phyloP scores from a whole-genome alignment of 352 stramenopile species.

The Phytophthora vignae region DNA sequence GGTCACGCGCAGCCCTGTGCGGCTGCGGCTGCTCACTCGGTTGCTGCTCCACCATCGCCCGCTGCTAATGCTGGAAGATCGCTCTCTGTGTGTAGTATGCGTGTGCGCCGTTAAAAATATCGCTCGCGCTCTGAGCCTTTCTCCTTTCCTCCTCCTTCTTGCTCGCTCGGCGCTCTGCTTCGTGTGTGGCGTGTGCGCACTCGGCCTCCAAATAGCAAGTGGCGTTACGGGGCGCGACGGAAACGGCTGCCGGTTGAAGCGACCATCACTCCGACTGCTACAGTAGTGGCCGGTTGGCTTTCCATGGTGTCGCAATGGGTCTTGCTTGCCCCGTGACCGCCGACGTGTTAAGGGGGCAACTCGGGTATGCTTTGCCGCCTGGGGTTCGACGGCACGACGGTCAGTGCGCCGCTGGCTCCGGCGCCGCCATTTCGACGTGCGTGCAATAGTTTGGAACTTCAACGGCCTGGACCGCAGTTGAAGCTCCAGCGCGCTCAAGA shows the following conservation, averaged over 20 bases:
- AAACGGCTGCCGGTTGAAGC: slow-evolving; percentile 34
- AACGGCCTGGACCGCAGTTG: neutral
- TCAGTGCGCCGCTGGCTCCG: slow-evolving; percentile 12
- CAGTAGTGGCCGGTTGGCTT: slow-evolving; percentile 31
- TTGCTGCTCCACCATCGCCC: slow-evolving; percentile 24
- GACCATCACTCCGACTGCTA: slow-evolving; percentile 37
- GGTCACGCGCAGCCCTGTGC: slow-evolving; percentile 20
- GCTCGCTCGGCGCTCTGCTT: too few relatives aligned
- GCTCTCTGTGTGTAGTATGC: neutral
- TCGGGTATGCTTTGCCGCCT: too few relatives aligned
- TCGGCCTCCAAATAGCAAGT: slow-evolving; percentile 45
- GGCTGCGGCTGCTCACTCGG: neutral
- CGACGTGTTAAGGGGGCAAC: too few relatives aligned
- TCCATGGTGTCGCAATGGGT: slow-evolving; percentile 26
- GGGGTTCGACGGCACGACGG: slow-evolving; percentile 25
- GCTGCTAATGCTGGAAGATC: neutral
- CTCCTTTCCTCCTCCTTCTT: too few relatives aligned
- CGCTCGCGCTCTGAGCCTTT: neutral
- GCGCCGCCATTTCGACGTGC: slow-evolving; percentile 37
- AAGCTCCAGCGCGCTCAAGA: neutral
- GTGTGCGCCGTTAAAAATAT: slow-evolving; percentile 25
- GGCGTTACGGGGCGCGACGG: slow-evolving; percentile 44
- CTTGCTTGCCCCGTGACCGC: neutral
- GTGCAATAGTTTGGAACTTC: slow-evolving; percentile 32
- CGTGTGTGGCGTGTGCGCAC: neutral